Base-by-base conservation (phyloP, 2,329 filamentous ascomycete genomes). In the Capronia epimyces region DNA sequence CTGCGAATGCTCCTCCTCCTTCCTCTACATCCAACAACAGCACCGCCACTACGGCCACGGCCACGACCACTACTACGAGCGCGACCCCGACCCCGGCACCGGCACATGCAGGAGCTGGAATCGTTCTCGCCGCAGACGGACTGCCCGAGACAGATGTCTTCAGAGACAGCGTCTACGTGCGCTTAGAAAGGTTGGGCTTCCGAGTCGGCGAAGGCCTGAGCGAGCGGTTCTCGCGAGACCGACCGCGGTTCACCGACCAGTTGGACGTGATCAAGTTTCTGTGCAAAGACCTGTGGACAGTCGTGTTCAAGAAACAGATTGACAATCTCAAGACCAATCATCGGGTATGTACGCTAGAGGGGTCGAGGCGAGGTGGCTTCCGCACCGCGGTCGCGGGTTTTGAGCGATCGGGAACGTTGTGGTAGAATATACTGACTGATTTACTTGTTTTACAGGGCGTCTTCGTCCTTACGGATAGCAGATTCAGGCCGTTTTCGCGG, bases 291-390 rank as follows among this genome's bases (percentile, higher is more conserved):
- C 77, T 98, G 39, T 98, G 93, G 93, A 89, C 83, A 27, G 77
- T 97, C 16, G 81, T 96, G 13, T 98, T 96, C 70, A 80, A 87
- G 66, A 98, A 98, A 71, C 94, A 97, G 69, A 88, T 98, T 65
- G 93, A 98, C 70, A 98, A 98, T 67, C 77, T 98, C 41, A 98
- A 98, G 72, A 98, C 93, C 7, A 98, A 98, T 66, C 93, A 98
- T 67, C 77, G 93, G 62, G 86, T 89, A 73, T 15, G 76, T 53
- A n/a, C 36, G 3, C 15, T 21, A 15, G 10, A 21, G 3, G 25
- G n/a, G n/a, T n/a, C n/a, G n/a, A n/a, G n/a, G n/a, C n/a, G n/a
- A n/a, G n/a, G n/a, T n/a, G n/a, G n/a, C n/a, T n/a, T n/a, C n/a
- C n/a, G n/a, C n/a, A n/a, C n/a, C n/a, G n/a, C n/a, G n/a, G n/a